Percentiles rank a stretch among this genome's conserved stretches.
Evolutionary conservation across 495 filamentous ascomycete species (phyloP).

Genomic region (Podospora conica): DNA sequence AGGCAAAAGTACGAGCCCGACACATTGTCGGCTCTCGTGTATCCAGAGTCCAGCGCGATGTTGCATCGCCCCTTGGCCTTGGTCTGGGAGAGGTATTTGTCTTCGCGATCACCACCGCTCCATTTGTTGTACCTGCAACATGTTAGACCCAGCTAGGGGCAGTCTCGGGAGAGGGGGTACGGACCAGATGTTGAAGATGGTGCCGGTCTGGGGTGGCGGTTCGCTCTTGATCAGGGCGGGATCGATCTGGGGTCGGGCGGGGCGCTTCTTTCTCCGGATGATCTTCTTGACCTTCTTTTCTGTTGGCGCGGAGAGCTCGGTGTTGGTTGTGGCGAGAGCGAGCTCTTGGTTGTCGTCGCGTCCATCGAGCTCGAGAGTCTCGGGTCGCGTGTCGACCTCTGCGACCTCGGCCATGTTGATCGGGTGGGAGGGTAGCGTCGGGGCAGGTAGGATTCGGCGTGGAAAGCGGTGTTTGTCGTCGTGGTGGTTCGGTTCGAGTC

Average conservation of each 20-base stretch:
- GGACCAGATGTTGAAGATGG: constrained; percentile 64
- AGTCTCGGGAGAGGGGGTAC: background rate
- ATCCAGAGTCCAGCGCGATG: constrained; percentile 73
- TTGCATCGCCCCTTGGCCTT: constrained; percentile 72
- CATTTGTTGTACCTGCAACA: constrained; percentile 70
- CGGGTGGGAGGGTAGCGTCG: background rate
- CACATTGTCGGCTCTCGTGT: constrained; percentile 75
- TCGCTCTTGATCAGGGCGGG: constrained; percentile 69
- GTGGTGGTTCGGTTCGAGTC: background rate
- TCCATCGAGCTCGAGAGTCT: constrained; percentile 2
- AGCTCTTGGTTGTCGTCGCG: constrained; percentile 17
- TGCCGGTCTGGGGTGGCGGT: constrained; percentile 82
- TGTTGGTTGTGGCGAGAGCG: constrained; percentile 34
- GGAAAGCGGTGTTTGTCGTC: background rate
- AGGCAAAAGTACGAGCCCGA: constrained; percentile 83
- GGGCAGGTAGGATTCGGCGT: too few relatives aligned
- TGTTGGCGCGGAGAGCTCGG: constrained; percentile 41
- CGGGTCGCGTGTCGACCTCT: constrained; percentile 9
- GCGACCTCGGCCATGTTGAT: constrained; percentile 13
- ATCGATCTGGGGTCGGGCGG: constrained; percentile 72
- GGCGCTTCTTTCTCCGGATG: constrained; percentile 60
- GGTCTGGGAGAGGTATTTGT: constrained; percentile 72
- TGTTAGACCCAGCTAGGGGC: background rate
- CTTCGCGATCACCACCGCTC: constrained; percentile 89
- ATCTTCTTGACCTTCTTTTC: constrained; percentile 59